Evolutionary conservation across 306 rosid species (phyloP), one percentile per base, ranked within the genome.

Genomic region (Arachis hypogaea): DNA sequence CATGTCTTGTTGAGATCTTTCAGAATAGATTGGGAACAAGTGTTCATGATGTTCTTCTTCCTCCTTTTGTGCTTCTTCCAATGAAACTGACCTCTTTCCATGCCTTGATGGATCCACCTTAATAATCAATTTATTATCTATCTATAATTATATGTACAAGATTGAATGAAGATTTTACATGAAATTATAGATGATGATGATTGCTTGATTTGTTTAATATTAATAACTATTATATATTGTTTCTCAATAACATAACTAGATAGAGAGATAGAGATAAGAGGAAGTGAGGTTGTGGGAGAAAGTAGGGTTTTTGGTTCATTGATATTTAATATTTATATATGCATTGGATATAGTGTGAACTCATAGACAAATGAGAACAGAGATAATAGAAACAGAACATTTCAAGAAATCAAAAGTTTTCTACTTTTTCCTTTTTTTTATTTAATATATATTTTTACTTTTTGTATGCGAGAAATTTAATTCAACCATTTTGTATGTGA

Each of bases 1-100:
- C 86, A 72, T 88, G 63, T 93, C 98, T 69, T 87, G 89, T 18
- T 85, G 86, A 0, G 98, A 88, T 49, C 97, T 87, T 40, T 83
- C 85, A 0, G 96, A 90, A 83, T 85, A 93, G 9, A 86, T 55
- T 4, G 98, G 98, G 59, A 93, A 93, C 52, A 72, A 50, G 33
- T 81, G 10, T 5, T 52, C 28, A 1, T 52, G 52, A 1, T 22
- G 28, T 22, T 84, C 77, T 6, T 85, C 96, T 44, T 85, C 87
- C 51, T 85, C 87, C 57, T 89, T 77, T 66, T 82, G 72, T 77
- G 46, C 75, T 80, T 87, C 90, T 54, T 82, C 88, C 4, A 75
- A 69, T 49, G 74, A 61, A 78, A 80, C 44, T 10, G 82, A 62
- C 66, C 91, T 78, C 81, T 83, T 78, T 71, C 88, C 89, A 76